Base-by-base conservation (phyloP, 83 land plant genomes). In the Picea abies region DNA sequence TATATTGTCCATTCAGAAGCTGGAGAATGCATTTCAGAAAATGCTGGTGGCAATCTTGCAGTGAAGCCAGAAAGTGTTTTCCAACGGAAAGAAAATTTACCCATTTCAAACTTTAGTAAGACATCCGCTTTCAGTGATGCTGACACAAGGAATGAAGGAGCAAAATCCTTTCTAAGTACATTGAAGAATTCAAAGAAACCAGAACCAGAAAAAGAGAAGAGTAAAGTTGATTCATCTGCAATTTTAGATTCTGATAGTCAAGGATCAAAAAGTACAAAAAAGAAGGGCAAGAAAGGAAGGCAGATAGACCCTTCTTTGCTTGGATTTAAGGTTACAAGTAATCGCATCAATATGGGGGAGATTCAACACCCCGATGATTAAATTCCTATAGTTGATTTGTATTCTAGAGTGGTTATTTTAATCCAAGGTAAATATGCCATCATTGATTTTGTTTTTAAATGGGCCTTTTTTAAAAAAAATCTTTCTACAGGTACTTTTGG, bases 321-420 rank as follows among this genome's bases (percentile, higher is more conserved):
- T 10, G 99, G 99, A 5, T 97, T 97, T 81, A 97, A 97, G 85
- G 95, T 97, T 9, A 88, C 98, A 23, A 97, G 99, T 88, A 97
- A 97, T 80, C 94, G 99, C 44, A 96, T 97, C 64, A 83, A 96
- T 93, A 97, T 97, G 99, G 99, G 98, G 49, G 99, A 97, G 83
- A 97, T 97, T 58, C 99, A 97, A 62, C 93, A 92, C 76, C 67
- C 88, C n/a, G 98, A 97, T 4, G 98, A 93, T 78, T 93, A 79
- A 81, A n/a, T 41, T 73, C 12, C 29, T 73, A 49, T 56, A 73
- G n/a, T 47, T 73, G 22, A 41, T 44, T 20, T 73, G 77, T 44
- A 56, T 73, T 0, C 47, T 47, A n/a, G 25, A 73, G 8, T 9
- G 58, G 44, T 73, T 52, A n/a, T 44, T 25, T 9, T 19, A 73